Evolutionary conservation across 2,329 filamentous ascomycete species (phyloP).

Genomic region (Alternaria triticimaculans): DNA sequence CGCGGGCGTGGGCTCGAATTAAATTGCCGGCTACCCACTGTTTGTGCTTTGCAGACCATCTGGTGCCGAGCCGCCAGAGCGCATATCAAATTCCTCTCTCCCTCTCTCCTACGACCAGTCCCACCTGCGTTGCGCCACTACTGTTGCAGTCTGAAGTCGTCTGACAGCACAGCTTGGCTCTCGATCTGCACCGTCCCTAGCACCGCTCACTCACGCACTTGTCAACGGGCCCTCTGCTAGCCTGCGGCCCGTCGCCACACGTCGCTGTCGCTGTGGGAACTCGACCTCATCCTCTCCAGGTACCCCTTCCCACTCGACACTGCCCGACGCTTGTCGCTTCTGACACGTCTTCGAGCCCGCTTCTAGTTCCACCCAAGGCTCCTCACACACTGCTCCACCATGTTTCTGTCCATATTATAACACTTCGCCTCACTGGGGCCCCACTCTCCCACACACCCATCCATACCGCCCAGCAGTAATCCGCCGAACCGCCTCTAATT

Average conservation of each 20-base stretch:
- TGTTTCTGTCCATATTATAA: constrained; percentile 49
- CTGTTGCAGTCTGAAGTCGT: constrained; percentile 22
- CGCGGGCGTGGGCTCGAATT: constrained; percentile 17
- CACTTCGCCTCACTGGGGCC: constrained; percentile 45
- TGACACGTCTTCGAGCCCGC: constrained; percentile 29
- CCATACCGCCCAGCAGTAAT: constrained; percentile 15
- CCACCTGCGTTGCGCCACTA: constrained; percentile 20
- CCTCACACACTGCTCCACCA: constrained; percentile 36
- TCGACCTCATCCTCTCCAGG: constrained; percentile 42
- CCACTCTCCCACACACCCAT: constrained; percentile 24
- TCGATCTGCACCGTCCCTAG: constrained; percentile 15
- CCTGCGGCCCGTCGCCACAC: constrained; percentile 42
- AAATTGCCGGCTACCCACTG: constrained; percentile 16
- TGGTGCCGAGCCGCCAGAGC: constrained; percentile 20
- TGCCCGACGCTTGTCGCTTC: constrained; percentile 24
- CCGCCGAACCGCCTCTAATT: constrained; percentile 8
- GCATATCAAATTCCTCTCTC: constrained; percentile 33
- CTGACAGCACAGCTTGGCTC: constrained; percentile 12
- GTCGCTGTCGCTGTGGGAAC: constrained; percentile 33
- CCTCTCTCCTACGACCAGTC: constrained; percentile 13
- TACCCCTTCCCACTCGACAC: constrained; percentile 35
- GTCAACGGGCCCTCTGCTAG: constrained; percentile 25
- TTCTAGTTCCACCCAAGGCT: constrained; percentile 37
- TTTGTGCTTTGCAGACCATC: constrained; percentile 6
- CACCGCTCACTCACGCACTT: constrained; percentile 9